Conservation (phyloP, 1,284 basidiomycete species). For the Leccinum laetum region DNA sequence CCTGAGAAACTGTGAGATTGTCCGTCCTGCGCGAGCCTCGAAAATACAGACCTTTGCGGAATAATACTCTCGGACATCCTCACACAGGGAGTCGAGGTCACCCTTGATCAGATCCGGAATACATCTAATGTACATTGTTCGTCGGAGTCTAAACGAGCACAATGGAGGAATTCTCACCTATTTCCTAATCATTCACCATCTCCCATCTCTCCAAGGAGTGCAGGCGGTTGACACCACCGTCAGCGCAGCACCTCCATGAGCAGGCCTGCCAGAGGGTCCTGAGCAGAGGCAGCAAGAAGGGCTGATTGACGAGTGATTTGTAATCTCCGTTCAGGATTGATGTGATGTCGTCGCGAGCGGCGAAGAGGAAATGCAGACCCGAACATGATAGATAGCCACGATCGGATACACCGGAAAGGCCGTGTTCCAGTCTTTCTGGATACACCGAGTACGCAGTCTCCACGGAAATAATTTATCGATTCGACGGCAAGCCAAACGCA, state of each 20-base stretch:
- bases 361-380: too few species aligned
- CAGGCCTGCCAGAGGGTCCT: slow-evolving; percentile 69
- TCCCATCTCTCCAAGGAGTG: slow-evolving; percentile 42
- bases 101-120: slow-evolving; percentile 90
- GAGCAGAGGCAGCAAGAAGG: slow-evolving; percentile 44
- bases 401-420: too few species aligned
- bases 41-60: slow-evolving; percentile 45
- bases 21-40: slow-evolving; percentile 1
- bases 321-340: too few species aligned
- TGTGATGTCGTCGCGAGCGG: too few species aligned
- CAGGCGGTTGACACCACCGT: slow-evolving; percentile 92
- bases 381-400: too few species aligned
- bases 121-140: slow-evolving; percentile 44
- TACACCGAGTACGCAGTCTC: too few species aligned
- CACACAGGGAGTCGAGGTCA: slow-evolving; percentile 87
- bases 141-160: background rate
- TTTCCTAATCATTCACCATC: slow-evolving; percentile 25
- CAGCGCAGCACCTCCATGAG: slow-evolving; percentile 77
- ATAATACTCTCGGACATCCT: slow-evolving; percentile 77
- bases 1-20: slow-evolving; percentile 39
- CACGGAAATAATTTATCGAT: too few species aligned
- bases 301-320: too few species aligned
- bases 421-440: too few species aligned
- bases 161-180: slow-evolving; percentile 24
- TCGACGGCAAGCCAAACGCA: too few species aligned